Conservation (phyloP, 1,284 basidiomycete species). For the Chalciporus sp. region DNA sequence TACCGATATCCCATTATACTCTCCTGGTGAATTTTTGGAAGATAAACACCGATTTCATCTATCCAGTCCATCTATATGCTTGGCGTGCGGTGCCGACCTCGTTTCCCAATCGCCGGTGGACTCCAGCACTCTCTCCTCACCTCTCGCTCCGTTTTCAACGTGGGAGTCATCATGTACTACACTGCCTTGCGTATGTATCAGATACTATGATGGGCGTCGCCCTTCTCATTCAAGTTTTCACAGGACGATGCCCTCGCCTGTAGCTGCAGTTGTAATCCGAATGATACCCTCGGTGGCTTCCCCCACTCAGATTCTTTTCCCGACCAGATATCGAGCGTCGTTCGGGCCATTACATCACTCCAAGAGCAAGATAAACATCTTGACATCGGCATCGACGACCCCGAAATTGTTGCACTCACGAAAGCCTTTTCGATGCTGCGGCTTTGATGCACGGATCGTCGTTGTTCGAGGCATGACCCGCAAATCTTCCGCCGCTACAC, state of each 20-base stretch:
- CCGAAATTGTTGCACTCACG: conserved; percentile 19
- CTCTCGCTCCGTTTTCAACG: neutral
- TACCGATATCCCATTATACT: neutral
- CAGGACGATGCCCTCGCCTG: neutral
- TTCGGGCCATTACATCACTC: conserved; percentile 23
- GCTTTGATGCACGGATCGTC: conserved; percentile 5
- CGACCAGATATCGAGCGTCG: conserved; percentile 20
- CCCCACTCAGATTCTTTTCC: neutral
- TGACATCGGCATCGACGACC: conserved; percentile 11
- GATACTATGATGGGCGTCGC: too few species aligned
- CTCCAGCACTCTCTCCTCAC: neutral
- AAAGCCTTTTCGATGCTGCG: conserved; percentile 27
- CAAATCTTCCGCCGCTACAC: too few species aligned
- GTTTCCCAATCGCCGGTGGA: neutral
- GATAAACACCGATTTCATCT: neutral
- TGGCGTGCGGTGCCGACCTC: neutral
- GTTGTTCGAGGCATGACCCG: too few species aligned
- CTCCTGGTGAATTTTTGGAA: neutral
- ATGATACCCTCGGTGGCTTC: neutral
- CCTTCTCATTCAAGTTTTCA: neutral
- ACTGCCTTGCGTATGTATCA: conserved; percentile 13
- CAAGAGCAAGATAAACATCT: conserved; percentile 15
- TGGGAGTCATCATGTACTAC: neutral
- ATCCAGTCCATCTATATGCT: neutral
- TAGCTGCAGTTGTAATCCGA: neutral